Evolutionary conservation across 2,329 filamentous ascomycete genomes (phyloP).

Genomic region (Curvularia spicifera): DNA sequence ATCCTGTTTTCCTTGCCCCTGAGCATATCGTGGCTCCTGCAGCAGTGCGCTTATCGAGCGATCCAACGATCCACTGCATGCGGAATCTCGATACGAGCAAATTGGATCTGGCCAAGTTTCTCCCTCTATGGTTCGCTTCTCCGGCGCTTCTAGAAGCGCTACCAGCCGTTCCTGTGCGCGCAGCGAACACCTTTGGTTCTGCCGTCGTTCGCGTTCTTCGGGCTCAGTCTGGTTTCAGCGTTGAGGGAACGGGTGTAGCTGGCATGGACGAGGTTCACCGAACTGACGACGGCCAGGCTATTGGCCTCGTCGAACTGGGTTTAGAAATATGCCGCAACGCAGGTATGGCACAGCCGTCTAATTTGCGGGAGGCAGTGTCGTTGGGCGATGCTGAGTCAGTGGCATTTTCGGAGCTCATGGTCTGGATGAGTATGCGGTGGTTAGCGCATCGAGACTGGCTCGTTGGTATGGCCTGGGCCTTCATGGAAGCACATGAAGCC

Average conservation of each 20-base stretch:
- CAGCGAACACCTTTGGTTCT: constrained; percentile 42
- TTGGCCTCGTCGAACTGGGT: constrained; percentile 46
- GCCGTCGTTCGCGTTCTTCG: constrained; percentile 50
- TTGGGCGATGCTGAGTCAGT: constrained; percentile 50
- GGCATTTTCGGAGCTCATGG: constrained; percentile 23
- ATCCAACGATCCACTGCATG: neutral
- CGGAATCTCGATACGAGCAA: neutral
- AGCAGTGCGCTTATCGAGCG: neutral
- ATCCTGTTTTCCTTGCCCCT: constrained; percentile 17
- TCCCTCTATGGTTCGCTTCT: constrained; percentile 51
- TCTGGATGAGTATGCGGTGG: constrained; percentile 26
- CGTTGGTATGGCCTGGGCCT: constrained; percentile 45
- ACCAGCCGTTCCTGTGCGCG: constrained; percentile 46
- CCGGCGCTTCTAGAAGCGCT: constrained; percentile 49
- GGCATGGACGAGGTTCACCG: constrained; percentile 52
- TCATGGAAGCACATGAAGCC: constrained; percentile 32
- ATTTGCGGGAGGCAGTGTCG: constrained; percentile 35
- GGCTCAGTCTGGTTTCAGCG: constrained; percentile 50
- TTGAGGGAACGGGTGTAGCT: constrained; percentile 45
- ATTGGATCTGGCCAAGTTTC: constrained; percentile 22
- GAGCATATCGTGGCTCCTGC: neutral
- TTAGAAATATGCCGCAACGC: constrained; percentile 34
- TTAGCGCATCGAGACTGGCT: constrained; percentile 32
- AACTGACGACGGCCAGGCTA: constrained; percentile 24
- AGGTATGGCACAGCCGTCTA: constrained; percentile 21